A percentile compares a stretch with the other conserved stretches of the same genome.
These are phyloP conservation scores for Marasmius fiardii DNA, from an alignment of 1,284 basidiomycete species.

Conservation along the genomic window DNA sequence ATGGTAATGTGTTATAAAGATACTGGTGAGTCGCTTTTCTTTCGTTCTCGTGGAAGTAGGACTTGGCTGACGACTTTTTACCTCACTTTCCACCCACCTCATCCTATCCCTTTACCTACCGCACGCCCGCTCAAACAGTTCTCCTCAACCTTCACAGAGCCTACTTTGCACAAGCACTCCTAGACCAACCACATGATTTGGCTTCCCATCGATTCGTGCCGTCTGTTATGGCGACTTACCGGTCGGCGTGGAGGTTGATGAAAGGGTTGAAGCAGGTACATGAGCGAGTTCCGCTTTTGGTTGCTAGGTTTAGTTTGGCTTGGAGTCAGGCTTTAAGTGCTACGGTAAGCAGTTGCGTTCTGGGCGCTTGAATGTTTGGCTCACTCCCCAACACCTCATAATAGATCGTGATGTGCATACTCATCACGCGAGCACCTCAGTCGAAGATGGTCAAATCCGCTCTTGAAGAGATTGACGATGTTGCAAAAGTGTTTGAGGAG, in stretches of 20 bases:
- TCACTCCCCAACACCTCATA: slow-evolving; percentile 1
- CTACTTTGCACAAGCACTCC: slow-evolving; percentile 64
- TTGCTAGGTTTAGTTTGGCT: slow-evolving; percentile 43
- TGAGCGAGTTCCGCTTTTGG: slow-evolving; percentile 32
- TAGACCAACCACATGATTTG: slow-evolving; percentile 53
- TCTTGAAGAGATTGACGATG: slow-evolving; percentile 51
- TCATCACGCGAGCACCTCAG: slow-evolving; percentile 54
- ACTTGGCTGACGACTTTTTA: too few species aligned
- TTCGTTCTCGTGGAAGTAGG: too few species aligned
- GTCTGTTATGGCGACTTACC: slow-evolving; percentile 68
- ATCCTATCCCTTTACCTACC: neutral
- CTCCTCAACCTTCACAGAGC: slow-evolving; percentile 65
- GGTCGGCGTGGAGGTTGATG: slow-evolving; percentile 64
- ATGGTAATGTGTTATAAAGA: slow-evolving; percentile 53
- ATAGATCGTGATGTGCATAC: slow-evolving; percentile 67
- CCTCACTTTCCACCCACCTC: too few species aligned
- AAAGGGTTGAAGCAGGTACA: slow-evolving; percentile 42
- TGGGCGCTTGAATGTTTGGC: neutral
- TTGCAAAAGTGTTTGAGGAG: slow-evolving; percentile 50
- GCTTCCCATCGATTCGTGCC: slow-evolving; percentile 60
- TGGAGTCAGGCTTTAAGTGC: slow-evolving; percentile 65
- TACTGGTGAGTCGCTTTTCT: slow-evolving; percentile 48
- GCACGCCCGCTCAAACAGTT: slow-evolving; percentile 32
- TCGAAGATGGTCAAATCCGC: slow-evolving; percentile 54
- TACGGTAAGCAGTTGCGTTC: slow-evolving; percentile 41